phyloP scores from a whole-genome alignment of 345 rosid genomes.

The Populus euphratica region DNA sequence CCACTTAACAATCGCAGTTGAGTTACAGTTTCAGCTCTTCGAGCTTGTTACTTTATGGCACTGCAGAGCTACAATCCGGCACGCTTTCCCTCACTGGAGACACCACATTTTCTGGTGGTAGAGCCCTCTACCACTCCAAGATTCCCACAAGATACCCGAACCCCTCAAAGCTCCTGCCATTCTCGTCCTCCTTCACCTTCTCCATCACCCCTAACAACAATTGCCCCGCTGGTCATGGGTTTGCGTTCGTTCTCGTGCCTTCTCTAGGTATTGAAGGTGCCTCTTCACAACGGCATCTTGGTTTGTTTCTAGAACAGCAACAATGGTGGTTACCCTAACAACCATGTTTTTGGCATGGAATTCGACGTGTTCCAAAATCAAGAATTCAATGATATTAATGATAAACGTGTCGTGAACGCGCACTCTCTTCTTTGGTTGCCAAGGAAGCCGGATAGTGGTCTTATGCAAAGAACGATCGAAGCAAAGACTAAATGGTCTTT shows the following conservation, averaged over 20 bases:
- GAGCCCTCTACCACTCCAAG: background rate
- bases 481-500: conserved; percentile 21
- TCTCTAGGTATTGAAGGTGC: conserved; percentile 10
- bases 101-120: background rate
- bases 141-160: background rate
- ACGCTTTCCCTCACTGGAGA: background rate
- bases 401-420: conserved; percentile 38
- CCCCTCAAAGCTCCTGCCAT: background rate
- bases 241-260: background rate
- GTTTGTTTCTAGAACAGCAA: conserved; percentile 36
- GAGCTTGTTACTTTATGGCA: background rate
- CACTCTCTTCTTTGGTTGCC: conserved; percentile 27
- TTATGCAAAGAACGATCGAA: background rate
- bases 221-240: background rate
- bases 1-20: background rate
- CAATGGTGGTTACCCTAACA: conserved; percentile 23
- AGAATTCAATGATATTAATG: conserved; percentile 24
- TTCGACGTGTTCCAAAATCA: conserved; percentile 29
- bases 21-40: background rate
- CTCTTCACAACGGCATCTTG: conserved; percentile 28
- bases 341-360: conserved; percentile 30
- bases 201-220: background rate
- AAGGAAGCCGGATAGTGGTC: conserved; percentile 33
- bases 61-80: background rate
- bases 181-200: background rate